Evolutionary conservation across 257 asterid genomes (phyloP).

Genomic region (Jasminum sambac): DNA sequence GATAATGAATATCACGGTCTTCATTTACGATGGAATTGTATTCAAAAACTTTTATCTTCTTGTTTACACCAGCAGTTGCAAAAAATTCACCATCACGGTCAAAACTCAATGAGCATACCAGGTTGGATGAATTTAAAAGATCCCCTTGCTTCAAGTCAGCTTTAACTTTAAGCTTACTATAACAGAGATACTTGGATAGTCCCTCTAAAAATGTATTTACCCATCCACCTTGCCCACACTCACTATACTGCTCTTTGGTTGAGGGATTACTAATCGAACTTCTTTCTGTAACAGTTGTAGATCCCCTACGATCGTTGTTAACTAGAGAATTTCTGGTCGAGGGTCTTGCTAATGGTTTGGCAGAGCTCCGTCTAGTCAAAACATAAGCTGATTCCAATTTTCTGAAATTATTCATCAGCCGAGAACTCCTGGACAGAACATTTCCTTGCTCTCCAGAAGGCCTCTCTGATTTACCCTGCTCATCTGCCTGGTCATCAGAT

Average conservation of each 20-base stretch:
- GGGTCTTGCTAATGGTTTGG: slow-evolving; percentile 40
- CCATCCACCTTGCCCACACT: slow-evolving; percentile 61
- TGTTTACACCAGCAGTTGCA: slow-evolving; percentile 98
- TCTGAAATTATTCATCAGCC: slow-evolving; percentile 80
- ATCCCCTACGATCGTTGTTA: slow-evolving; percentile 53
- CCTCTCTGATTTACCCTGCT: slow-evolving; percentile 33
- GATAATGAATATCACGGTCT: slow-evolving; percentile 89
- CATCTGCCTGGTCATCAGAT: slow-evolving; percentile 34
- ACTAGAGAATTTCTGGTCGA: slow-evolving; percentile 47
- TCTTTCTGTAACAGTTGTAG: slow-evolving; percentile 57
- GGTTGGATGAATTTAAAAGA: slow-evolving; percentile 85
- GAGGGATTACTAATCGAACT: slow-evolving; percentile 71
- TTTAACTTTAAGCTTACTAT: slow-evolving; percentile 74
- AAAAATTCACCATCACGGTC: slow-evolving; percentile 97
- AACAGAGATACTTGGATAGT: slow-evolving; percentile 72
- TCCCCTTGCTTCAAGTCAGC: slow-evolving; percentile 97
- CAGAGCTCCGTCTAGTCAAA: slow-evolving; percentile 55
- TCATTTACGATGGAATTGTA: slow-evolving; percentile 67
- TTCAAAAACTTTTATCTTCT: slow-evolving; percentile 92
- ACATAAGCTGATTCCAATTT: slow-evolving; percentile 84
- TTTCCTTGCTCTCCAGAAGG: slow-evolving; percentile 45
- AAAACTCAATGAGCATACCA: slow-evolving; percentile 88
- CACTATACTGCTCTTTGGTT: slow-evolving; percentile 49
- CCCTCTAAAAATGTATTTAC: slow-evolving; percentile 80
- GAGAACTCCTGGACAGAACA: slow-evolving; percentile 50